Percentiles rank a stretch among this genome's conserved stretches.
Conservation (phyloP, 805 yeast genomes). For the Saturnispora mendoncae region DNA sequence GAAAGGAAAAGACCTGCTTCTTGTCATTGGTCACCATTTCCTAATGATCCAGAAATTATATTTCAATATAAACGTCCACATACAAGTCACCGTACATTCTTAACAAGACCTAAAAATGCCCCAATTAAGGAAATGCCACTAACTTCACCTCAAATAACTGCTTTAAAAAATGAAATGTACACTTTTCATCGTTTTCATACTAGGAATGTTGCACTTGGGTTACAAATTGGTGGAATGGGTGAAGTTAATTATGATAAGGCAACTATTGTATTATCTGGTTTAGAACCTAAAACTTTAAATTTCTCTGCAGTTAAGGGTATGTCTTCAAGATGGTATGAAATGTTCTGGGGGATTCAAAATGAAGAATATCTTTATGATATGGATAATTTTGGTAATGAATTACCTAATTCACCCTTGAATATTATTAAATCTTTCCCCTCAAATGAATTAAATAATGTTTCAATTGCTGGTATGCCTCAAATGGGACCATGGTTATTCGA, state of each 20-base stretch:
- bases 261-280: slow-evolving; percentile 1
- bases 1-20: slow-evolving; percentile 4
- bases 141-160: slow-evolving; percentile 7
- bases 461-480: slow-evolving; percentile 3
- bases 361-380: slow-evolving; percentile 6
- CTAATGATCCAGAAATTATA: background rate
- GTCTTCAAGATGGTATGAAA: slow-evolving; percentile 2
- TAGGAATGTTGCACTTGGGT: background rate
- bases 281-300: background rate
- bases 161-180: slow-evolving; percentile 3
- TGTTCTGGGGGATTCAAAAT: background rate
- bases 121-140: background rate
- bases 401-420: background rate
- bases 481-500: slow-evolving; percentile 2
- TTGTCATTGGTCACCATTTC: slow-evolving; percentile 8
- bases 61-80: background rate
- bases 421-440: background rate
- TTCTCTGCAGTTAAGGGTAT: background rate
- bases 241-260: slow-evolving; percentile 1
- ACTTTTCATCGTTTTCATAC: slow-evolving; percentile 2
- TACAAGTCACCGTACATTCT: background rate
- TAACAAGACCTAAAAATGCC: background rate
- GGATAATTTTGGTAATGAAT: slow-evolving; percentile 1
- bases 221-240: background rate
- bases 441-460: background rate